Conservation (phyloP, 441 rosid genomes). For the Populus hybrid region DNA sequence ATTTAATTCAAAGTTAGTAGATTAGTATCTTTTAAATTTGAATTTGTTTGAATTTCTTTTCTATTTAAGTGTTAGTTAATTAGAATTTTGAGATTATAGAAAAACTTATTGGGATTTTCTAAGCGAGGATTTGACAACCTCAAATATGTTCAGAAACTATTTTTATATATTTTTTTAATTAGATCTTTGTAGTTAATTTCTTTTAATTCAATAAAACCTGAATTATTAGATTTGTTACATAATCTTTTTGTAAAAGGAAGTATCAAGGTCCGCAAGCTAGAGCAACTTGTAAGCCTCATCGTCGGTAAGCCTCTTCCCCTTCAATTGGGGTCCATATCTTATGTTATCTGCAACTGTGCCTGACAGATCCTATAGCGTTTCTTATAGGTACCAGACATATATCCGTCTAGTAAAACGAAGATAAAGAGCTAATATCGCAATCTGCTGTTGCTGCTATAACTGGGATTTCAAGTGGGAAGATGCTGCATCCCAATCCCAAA, state of each 20-base stretch:
- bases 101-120: too few relatives aligned
- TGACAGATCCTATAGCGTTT: conserved; percentile 10
- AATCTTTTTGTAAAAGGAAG: conserved; percentile 50
- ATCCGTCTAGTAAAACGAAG: neutral
- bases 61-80: too few relatives aligned
- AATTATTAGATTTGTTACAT: conserved; percentile 14
- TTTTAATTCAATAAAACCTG: too few relatives aligned
- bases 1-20: neutral
- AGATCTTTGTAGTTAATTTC: too few relatives aligned
- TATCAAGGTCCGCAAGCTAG: conserved; percentile 69
- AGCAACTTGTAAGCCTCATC: conserved; percentile 55
- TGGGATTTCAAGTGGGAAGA: neutral
- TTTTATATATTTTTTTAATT: too few relatives aligned
- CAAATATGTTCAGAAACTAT: too few relatives aligned
- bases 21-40: too few relatives aligned
- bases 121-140: too few relatives aligned
- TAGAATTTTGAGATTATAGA: too few relatives aligned
- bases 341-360: conserved; percentile 83
- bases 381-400: neutral
- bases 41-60: too few relatives aligned
- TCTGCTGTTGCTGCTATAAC: neutral
- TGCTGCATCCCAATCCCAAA: neutral
- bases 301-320: conserved; percentile 58
- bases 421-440: too few relatives aligned
- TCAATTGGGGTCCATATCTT: conserved; percentile 73